Evolutionary conservation across 2,329 filamentous ascomycete genomes (phyloP).

Genomic region (Fusarium sp.): DNA sequence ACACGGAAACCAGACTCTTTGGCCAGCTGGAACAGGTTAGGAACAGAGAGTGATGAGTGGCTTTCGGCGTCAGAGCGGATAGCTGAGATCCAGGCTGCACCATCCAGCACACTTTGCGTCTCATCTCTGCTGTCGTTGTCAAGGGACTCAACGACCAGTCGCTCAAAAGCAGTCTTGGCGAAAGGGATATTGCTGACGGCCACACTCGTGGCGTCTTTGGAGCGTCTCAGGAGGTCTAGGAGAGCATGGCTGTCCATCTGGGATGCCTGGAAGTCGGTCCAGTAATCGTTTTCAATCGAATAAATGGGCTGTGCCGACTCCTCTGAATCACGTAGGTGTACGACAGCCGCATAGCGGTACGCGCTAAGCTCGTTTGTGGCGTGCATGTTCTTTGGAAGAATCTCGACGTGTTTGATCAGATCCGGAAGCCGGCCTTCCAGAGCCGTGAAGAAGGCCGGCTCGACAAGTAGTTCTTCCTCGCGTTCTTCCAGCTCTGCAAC

Average conservation of each 20-base stretch:
- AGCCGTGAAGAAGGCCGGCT: slow-evolving; percentile 46
- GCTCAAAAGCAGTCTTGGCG: slow-evolving; percentile 51
- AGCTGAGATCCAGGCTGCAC: slow-evolving; percentile 13
- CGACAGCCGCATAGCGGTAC: slow-evolving; percentile 47
- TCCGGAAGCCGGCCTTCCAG: slow-evolving; percentile 28
- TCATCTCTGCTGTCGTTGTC: slow-evolving; percentile 13
- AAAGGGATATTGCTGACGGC: slow-evolving; percentile 47
- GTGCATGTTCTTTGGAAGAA: slow-evolving; percentile 47
- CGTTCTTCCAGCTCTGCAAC: slow-evolving; percentile 35
- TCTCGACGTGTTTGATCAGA: slow-evolving; percentile 44
- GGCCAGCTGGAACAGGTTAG: slow-evolving; percentile 39
- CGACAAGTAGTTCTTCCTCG: slow-evolving; percentile 43
- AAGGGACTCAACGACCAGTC: slow-evolving; percentile 36
- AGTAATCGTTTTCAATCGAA: slow-evolving; percentile 16
- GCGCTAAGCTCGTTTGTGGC: slow-evolving; percentile 48
- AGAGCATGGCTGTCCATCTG: slow-evolving; percentile 29
- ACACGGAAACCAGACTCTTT: slow-evolving; percentile 60
- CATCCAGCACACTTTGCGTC: slow-evolving; percentile 7
- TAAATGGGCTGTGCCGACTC: not conserved
- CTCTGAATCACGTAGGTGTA: slow-evolving; percentile 19
- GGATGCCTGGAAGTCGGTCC: slow-evolving; percentile 40
- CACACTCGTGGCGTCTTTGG: not conserved
- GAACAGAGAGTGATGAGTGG: slow-evolving; percentile 23
- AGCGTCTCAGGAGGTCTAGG: slow-evolving; percentile 19
- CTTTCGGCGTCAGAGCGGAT: slow-evolving; percentile 1